phyloP scores from a whole-genome alignment of 2,329 filamentous ascomycete genomes.

The Trichoderma brevicompactum region DNA sequence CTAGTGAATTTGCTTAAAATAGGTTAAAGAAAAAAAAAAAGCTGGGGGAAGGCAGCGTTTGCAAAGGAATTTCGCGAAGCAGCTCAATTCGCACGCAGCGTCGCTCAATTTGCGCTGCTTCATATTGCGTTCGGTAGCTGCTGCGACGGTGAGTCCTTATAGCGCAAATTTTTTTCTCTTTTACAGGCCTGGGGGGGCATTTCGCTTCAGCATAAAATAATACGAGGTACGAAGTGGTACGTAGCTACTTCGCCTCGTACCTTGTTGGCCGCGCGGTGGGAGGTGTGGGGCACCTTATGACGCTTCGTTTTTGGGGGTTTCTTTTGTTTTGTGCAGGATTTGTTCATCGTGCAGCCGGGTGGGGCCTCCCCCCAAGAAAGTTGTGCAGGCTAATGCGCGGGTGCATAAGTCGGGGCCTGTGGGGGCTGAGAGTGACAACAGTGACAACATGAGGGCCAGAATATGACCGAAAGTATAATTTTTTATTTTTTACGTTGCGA shows the following conservation, averaged over 20 bases:
- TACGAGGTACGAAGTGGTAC: constrained; percentile 3
- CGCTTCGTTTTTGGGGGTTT: neutral
- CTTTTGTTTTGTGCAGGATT: constrained; percentile 2
- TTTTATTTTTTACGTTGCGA: neutral
- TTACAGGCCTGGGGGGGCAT: no score
- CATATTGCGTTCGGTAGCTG: neutral
- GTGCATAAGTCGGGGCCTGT: neutral
- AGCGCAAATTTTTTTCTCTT: neutral
- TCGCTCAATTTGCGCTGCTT: neutral
- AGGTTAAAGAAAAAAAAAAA: neutral
- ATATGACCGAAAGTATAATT: neutral
- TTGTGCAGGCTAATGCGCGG: no score
- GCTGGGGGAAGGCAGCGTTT: neutral
- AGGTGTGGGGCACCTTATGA: constrained; percentile 7
- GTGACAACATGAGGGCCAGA: neutral
- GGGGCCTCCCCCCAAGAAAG: no score
- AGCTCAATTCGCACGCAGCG: no score
- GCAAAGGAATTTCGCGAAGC: no score
- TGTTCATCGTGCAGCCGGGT: neutral
- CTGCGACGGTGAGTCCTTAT: neutral
- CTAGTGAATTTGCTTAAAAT: constrained; percentile 6
- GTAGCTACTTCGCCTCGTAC: neutral
- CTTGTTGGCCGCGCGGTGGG: neutral
- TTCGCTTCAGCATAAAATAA: neutral
- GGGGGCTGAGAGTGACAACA: neutral